Base-by-base conservation (phyloP, 1,284 basidiomycete species). In the Boletus calvinii region DNA sequence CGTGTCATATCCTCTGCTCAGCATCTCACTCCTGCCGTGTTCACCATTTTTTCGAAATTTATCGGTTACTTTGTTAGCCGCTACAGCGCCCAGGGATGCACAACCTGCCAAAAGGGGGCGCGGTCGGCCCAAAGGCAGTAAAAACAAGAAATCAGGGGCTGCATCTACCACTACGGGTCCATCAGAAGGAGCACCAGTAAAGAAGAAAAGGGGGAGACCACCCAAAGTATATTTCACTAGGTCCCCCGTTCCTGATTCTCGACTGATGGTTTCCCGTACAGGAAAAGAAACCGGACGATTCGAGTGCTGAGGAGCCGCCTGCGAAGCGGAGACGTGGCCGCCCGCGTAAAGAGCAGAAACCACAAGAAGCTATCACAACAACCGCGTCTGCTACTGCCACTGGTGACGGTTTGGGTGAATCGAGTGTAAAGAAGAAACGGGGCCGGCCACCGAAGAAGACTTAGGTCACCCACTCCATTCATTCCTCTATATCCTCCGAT, bases 51-150 rank as follows among this genome's bases (percentile, higher is more conserved):
- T 66, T 39, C 44, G 20, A 46, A 53, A 55, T 56, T 61, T 61
- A 52, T 62, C n/a, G 36, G 6, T 53, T 18, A 5, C 52, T 48
- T 52, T 41, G 26, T 41, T 36, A 64, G 65, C 54, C 40, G 46
- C 52, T 49, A 38, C 65, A 51, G 39, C 64, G 42, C 48, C 62
- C 48, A 68, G 54, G 53, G 68, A 66, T 40, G 51, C 75, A 68
- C 62, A 65, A 46, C 63, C 73, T 54, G 49, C 66, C 57, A 91
- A 90, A 73, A 84, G 88, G 62, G 81, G 85, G 63, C 80, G 88
- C 45, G 88, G 88, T 48, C 81, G 88, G 58, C 89, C 88, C 55
- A 89, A 85, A 69, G 88, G 88, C 64, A 87, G 84, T 70, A 90
- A 85, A 74, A 91, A 91, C 72, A 90, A 90, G 79, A 87, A 85